Base-by-base conservation (phyloP, 2,329 filamentous ascomycete genomes). In the Neopestalotiopsis clavispora region DNA sequence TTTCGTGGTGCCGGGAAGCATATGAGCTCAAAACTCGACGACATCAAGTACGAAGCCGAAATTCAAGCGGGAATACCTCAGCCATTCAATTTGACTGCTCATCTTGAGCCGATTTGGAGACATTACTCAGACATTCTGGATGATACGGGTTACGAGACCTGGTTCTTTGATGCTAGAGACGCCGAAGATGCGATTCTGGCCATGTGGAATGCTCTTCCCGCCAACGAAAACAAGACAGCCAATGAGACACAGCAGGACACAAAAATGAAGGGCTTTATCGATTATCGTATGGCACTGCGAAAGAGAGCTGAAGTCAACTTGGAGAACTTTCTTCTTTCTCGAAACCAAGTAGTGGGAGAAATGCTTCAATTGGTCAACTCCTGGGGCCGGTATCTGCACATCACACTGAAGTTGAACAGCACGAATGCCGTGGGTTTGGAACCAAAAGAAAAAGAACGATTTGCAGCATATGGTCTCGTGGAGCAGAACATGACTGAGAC, bases 271-370 rank as follows among this genome's bases (percentile, higher is more conserved):
- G 65, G 59, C 13, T 42, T 45, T 20, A 67, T 67, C 42, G 68
- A 69, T 23, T 49, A 67, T 12, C 64, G 68, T 1, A 62, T 60
- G n/a, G 64, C 64, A 6, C 13, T 67, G 49, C 64, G 68, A 34
- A 69, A 69, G 59, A 42, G 68, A 13, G 65, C 68, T 32, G 68
- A 69, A 45, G 68, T 63, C 6, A 58, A 58, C 17, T 64, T 69
- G n/a, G 68, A 69, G 34, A 69, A 69, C 34, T 69, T 69, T 49
- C 65, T 69, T 2, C 30, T 38, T 1, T 38, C 42, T 20, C 56
- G 67, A 6, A 30, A 20, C 9, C 28, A n/a, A 12, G 57, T 49
- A 1, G 30, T 66, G 23, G 32, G 20, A 4, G 14, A 38, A 40
- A 67, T 67, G 20, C n/a, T 67, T n/a, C 20, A 67, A 9, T 13